Conservation (phyloP, 2,329 filamentous ascomycete genomes). For the Knoxdaviesia proteae region DNA sequence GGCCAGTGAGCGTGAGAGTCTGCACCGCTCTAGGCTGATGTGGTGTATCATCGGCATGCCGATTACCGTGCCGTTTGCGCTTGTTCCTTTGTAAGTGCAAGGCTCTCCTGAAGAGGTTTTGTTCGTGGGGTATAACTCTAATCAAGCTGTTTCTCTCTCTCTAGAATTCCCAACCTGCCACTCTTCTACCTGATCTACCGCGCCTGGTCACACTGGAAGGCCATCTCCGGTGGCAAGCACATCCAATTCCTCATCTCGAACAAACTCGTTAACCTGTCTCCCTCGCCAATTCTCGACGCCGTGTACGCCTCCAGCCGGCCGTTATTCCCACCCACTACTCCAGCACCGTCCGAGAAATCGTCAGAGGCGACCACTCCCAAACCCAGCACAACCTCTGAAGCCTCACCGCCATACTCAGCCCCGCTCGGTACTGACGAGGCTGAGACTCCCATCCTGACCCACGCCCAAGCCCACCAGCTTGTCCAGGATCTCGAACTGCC, state of each 20-base stretch:
- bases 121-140: not conserved
- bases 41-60: slow-evolving; percentile 74
- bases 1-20: slow-evolving; percentile 57
- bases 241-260: slow-evolving; percentile 63
- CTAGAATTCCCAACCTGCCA: slow-evolving; percentile 73
- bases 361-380: slow-evolving; percentile 3
- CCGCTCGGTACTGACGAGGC: slow-evolving; percentile 1
- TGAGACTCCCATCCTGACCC: slow-evolving; percentile 7
- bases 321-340: slow-evolving; percentile 7
- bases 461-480: slow-evolving; percentile 4
- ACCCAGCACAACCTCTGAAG: not conserved
- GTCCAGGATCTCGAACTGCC: slow-evolving; percentile 42
- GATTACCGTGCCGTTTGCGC: slow-evolving; percentile 58
- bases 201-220: slow-evolving; percentile 81
- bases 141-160: not conserved
- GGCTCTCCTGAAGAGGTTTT: no score
- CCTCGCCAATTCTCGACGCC: slow-evolving; percentile 50
- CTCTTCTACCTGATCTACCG: slow-evolving; percentile 93
- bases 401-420: slow-evolving; percentile 3
- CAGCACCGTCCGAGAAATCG: slow-evolving; percentile 10
- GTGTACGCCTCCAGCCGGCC: slow-evolving; percentile 32
- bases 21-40: slow-evolving; percentile 58
- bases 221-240: slow-evolving; percentile 65
- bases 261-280: slow-evolving; percentile 42
- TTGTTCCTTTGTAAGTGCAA: slow-evolving; percentile 60